A percentile compares a stretch with the other conserved stretches of the same genome.
Conservation (phyloP, 306 rosid genomes). For the Trichosanthes truncata region DNA sequence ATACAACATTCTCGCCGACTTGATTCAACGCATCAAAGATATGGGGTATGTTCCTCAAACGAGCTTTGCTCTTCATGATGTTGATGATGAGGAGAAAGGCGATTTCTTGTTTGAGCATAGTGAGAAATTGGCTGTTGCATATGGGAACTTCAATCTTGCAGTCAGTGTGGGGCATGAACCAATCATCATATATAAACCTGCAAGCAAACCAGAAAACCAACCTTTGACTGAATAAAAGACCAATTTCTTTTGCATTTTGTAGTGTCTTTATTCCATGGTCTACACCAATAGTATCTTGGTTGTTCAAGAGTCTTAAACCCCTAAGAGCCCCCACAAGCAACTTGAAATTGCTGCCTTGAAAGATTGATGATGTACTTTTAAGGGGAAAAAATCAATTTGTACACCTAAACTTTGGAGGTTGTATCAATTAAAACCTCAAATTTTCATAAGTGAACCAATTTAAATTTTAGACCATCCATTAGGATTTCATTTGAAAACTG, state of each 20-base stretch:
- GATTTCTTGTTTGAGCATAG: constrained; percentile 73
- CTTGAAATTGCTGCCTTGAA: no score
- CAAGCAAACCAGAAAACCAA: neutral
- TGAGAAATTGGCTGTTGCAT: constrained; percentile 94
- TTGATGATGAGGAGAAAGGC: constrained; percentile 78
- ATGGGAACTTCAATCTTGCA: constrained; percentile 60
- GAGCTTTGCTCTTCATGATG: constrained; percentile 79
- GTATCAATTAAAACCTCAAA: neutral
- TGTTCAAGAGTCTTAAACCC: neutral
- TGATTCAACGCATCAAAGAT: constrained; percentile 59
- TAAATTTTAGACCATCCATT: neutral
- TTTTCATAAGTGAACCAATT: neutral
- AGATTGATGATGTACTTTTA: no score
- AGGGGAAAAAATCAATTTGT: no score
- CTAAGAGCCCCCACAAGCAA: no score
- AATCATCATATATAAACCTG: constrained; percentile 72
- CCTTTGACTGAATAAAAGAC: neutral
- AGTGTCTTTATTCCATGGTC: neutral
- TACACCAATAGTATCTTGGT: neutral
- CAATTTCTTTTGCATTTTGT: neutral
- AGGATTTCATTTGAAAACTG: neutral
- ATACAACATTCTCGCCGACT: constrained; percentile 40
- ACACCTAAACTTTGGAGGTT: no score
- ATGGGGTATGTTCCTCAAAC: constrained; percentile 74
- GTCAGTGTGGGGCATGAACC: constrained; percentile 94